Evolutionary conservation across 257 asterid genomes (phyloP), one percentile per base, ranked within the genome.

Genomic region (Solanum sitiens): DNA sequence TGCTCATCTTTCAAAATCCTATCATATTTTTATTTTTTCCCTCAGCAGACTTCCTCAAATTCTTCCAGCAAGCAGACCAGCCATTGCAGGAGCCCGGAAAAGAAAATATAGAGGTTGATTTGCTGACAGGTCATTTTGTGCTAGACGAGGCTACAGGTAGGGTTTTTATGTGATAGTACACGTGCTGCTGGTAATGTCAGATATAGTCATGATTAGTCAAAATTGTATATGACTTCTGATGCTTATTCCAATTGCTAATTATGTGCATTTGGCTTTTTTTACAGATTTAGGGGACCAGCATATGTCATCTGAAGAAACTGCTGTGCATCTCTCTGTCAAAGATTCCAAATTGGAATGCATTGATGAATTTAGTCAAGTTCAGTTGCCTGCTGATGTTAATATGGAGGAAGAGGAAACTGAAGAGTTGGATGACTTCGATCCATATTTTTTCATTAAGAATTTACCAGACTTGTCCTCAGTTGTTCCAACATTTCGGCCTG

Each of bases 351-450:
- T 95, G 89, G 99, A 95, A 91, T 97, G 98, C 88, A 90, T 90
- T 84, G 99, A 97, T 86, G 98, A 97, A 83, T 93, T 87, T 91
- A 92, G 93, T 90, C 96, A 94, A 88, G 96, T 92, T 87, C 94
- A 94, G 83, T 82, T 95, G 91, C 91, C 96, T 84, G 91, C 92
- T 13, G 96, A 92, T 71, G 92, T 89, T 21, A 87, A 89, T 88
- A 93, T 89, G 87, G 99, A 92, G 86, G 95, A 95, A 71, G 97
- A 91, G 88, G 98, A 91, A 86, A 84, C 85, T 86, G 98, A 96
- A 92, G 99, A 95, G 84, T 94, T 90, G 83, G 98, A 95, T 86
- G 98, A 97, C 85, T 97, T 97, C 87, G 98, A 97, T 89, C 98
- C 99, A 8, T 97, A 91, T 91, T 91, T 93, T 86, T 97, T 95